These are phyloP conservation scores for Solanum stenotomum DNA, from an alignment of 257 asterid species.

Conservation along the genomic window DNA sequence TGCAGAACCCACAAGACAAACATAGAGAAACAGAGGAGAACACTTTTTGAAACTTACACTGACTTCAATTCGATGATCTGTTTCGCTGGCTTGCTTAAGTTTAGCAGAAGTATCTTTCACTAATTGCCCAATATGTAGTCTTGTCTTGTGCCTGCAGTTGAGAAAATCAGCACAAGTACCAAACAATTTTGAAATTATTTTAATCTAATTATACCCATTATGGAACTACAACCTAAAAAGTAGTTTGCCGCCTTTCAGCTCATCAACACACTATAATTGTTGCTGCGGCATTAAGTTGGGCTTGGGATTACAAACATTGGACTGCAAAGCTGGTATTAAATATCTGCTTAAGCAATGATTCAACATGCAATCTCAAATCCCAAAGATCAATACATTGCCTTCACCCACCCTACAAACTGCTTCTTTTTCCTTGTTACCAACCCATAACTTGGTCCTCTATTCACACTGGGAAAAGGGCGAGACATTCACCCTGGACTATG, in stretches of 20 bases:
- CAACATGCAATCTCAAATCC: background rate
- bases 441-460: background rate
- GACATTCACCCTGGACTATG: background rate
- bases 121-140: slow-evolving; percentile 55
- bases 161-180: slow-evolving; percentile 1
- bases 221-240: background rate
- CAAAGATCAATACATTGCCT: background rate
- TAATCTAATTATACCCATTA: background rate
- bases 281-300: background rate
- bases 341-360: background rate
- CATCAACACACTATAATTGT: background rate
- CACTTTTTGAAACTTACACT: slow-evolving; percentile 32
- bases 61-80: slow-evolving; percentile 59
- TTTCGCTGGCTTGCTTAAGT: slow-evolving; percentile 60
- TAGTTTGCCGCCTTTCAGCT: background rate
- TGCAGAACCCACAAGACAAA: background rate
- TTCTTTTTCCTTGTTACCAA: background rate
- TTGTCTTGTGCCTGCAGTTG: slow-evolving; percentile 59
- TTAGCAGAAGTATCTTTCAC: slow-evolving; percentile 75
- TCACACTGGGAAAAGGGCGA: background rate
- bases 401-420: background rate
- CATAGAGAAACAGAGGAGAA: background rate
- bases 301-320: background rate
- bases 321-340: background rate
- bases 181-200: background rate